Evolutionary conservation across 192 early-diverging fungal species (phyloP), one percentile per base, ranked within the genome.

Genomic region (Coemansia sp.): DNA sequence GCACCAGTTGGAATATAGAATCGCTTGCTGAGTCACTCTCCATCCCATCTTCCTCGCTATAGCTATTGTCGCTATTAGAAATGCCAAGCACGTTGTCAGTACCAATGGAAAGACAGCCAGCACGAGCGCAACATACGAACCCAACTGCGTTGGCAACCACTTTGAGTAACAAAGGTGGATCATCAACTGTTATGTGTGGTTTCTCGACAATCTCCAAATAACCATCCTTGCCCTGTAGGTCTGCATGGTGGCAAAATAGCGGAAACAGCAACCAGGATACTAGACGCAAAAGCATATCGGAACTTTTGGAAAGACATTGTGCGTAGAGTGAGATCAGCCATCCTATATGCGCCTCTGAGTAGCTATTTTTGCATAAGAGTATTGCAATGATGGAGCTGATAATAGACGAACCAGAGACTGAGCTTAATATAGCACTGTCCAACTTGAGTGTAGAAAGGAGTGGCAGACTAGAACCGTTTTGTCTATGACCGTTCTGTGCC

Each of bases 221-320:
- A 0, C 63, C 73, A 9, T 75, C 73, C 2, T 38, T 38, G 23
- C 64, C 66, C 2, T 21, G 44, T 4, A 14, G 4, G 26, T 48
- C n/a, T 30, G 53, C 56, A 47, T 48, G 49, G 50, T 48, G n/a
- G 7, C 78, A 72, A 41, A 69, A 75, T 21, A 65, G 31, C 0
- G 78, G 78, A 31, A 81, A 68, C 34, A 81, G 22, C 10, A 63
- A 50, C 78, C 78, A 81, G 6, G 73, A 69, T 1, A 44, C 30
- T 26, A 66, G 56, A 1, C 78, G 65, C 51, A 75, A 48, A n/a
- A 41, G 16, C 25, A 49, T 62, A 21, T 41, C 28, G 14, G 69
- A 53, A 2, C 49, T 41, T 38, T 62, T 65, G 26, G 73, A 65
- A 30, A 75, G 50, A 24, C 56, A 63, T 48, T 69, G 56, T 21